Evolutionary conservation across 2,329 filamentous ascomycete species (phyloP).

Genomic region (Ceratocystis huliohia): DNA sequence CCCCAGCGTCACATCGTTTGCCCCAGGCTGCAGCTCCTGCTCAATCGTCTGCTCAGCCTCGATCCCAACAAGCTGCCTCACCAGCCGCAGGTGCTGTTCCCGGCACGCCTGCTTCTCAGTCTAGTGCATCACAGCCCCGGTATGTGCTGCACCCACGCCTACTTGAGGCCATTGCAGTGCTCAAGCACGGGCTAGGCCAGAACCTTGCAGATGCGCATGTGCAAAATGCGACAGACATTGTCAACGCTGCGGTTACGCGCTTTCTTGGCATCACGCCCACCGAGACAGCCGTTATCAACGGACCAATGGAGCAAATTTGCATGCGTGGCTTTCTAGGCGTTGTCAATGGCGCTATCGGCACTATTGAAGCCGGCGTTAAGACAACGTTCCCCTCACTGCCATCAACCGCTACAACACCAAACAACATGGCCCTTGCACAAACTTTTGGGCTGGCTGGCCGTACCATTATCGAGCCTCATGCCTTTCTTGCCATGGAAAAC

Average conservation of each 20-base stretch:
- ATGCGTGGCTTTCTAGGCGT: constrained; percentile 34
- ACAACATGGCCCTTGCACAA: constrained; percentile 15
- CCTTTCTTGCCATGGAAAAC: constrained; percentile 32
- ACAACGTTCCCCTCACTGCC: constrained; percentile 23
- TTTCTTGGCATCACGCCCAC: constrained; percentile 36
- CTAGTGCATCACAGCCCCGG: constrained; percentile 21
- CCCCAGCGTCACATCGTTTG: background rate
- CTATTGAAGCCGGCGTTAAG: constrained; percentile 29
- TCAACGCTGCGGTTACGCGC: constrained; percentile 42
- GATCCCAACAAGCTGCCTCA: constrained; percentile 15
- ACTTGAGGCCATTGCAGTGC: constrained; percentile 32
- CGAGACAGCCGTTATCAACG: constrained; percentile 32
- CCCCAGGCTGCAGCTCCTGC: constrained; percentile 1
- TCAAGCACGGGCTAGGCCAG: constrained; percentile 37
- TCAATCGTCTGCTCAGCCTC: background rate
- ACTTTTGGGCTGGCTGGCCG: constrained; percentile 25
- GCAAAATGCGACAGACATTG: constrained; percentile 35
- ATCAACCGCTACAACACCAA: constrained; percentile 23
- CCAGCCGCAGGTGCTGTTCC: constrained; percentile 11
- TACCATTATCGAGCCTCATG: constrained; percentile 29
- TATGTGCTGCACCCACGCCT: constrained; percentile 36
- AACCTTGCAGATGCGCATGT: constrained; percentile 34
- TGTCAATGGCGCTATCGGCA: constrained; percentile 31
- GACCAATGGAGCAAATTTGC: constrained; percentile 37
- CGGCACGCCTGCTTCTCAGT: constrained; percentile 14